These are phyloP conservation scores for Cladosporium sp. DNA, from an alignment of 2,329 filamentous ascomycete genomes.

Conservation along the genomic window DNA sequence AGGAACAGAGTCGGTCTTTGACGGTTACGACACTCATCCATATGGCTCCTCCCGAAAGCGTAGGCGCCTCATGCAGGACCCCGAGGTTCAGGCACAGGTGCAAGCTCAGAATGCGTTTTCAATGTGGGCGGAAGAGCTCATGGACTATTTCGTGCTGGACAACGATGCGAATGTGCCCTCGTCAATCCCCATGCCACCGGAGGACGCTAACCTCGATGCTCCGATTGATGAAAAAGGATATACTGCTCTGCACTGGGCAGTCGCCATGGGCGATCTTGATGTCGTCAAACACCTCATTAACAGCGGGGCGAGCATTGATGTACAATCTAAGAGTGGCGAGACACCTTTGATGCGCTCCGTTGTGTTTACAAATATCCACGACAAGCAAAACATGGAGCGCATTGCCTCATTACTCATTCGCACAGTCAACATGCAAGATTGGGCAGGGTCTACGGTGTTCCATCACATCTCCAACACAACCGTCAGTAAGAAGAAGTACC, in stretches of 20 bases:
- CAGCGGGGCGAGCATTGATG: slow-evolving; percentile 69
- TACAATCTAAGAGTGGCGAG: slow-evolving; percentile 61
- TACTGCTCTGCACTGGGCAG: slow-evolving; percentile 93
- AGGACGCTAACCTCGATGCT: slow-evolving; percentile 82
- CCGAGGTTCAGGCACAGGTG: slow-evolving; percentile 58
- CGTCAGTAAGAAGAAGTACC: slow-evolving; percentile 77
- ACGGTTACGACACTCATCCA: slow-evolving; percentile 72
- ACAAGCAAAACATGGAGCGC: slow-evolving; percentile 82
- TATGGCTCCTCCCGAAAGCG: slow-evolving; percentile 62
- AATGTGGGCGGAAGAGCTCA: slow-evolving; percentile 83
- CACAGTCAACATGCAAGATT: slow-evolving; percentile 75
- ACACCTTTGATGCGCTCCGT: slow-evolving; percentile 93
- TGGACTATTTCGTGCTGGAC: slow-evolving; percentile 87
- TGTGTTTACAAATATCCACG: slow-evolving; percentile 93
- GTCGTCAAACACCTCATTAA: slow-evolving; percentile 83
- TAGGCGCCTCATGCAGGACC: slow-evolving; percentile 61
- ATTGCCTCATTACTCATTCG: slow-evolving; percentile 78
- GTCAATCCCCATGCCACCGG: slow-evolving; percentile 70
- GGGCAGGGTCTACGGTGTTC: slow-evolving; percentile 79
- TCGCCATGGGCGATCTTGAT: slow-evolving; percentile 92
- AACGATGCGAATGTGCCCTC: slow-evolving; percentile 56
- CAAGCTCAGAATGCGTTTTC: slow-evolving; percentile 82
- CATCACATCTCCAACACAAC: slow-evolving; percentile 92
- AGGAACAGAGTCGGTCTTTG: slow-evolving; percentile 77
- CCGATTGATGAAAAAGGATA: slow-evolving; percentile 91